Base-by-base conservation (phyloP, 75 land plant genomes). In the Selaginella tamariscina region DNA sequence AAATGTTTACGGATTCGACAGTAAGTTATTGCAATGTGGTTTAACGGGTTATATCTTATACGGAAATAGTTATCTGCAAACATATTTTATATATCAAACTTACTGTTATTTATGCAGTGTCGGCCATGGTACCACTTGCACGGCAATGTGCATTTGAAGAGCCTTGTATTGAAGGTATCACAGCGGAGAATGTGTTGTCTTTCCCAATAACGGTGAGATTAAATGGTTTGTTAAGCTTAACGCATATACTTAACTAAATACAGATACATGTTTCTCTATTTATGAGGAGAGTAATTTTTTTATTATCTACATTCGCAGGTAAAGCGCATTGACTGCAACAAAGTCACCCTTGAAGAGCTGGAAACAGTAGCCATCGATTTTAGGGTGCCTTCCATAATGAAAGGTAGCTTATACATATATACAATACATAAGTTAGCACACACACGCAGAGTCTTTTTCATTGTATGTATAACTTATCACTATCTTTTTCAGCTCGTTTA, bases 61-160 rank as follows among this genome's bases (percentile, higher is more conserved):
- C n/a, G n/a, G n/a, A n/a, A n/a, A n/a, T n/a, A n/a, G n/a, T n/a
- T n/a, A n/a, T n/a, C n/a, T n/a, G n/a, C n/a, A n/a, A n/a, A n/a
- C n/a, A n/a, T n/a, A n/a, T n/a, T 59, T 26, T 59, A 8, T 59
- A 59, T 2, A 8, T 59, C 63, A 2, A 59, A 59, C 26, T 73
- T 73, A 28, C 56, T 64, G 22, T 31, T 15, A 30, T 72, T 27
- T 31, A 13, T 78, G 65, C 81, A 93, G 98, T 94, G 98, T 94
- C 96, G 66, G 83, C 91, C 23, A 89, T 94, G 96, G 0, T 94
- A 59, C 86, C 88, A 44, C 75, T 94, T 44, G 98, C 98, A 26
- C 89, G 89, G 67, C 98, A 89, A 72, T 85, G 88, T 73, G 87
- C 98, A 31, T 94, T 94, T 80, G 96, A 89, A 71, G 98, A 94